A percentile compares a stretch with the other conserved stretches of the same genome.
Conservation (phyloP, 2,329 filamentous ascomycete genomes). For the Scedosporium minutisporum region DNA sequence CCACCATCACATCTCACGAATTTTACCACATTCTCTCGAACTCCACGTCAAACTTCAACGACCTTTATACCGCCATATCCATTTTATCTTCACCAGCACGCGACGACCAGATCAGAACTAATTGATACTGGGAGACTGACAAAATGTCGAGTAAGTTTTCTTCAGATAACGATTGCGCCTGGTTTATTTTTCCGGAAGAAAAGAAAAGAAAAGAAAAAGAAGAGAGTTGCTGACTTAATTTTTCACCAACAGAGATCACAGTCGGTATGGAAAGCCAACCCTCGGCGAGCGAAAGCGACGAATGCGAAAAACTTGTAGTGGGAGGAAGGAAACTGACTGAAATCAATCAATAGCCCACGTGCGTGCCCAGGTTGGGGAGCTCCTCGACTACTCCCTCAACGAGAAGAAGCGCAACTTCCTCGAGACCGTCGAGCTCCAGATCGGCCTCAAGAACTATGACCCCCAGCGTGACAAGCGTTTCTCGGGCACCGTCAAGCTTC, state of each 20-base stretch:
- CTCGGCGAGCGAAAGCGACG: background rate
- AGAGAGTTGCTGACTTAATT: background rate
- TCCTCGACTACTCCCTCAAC: constrained; percentile 88
- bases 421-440: constrained; percentile 85
- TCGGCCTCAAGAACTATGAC: constrained; percentile 98
- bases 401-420: constrained; percentile 98
- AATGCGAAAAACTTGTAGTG: background rate
- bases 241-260: constrained; percentile 50
- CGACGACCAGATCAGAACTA: constrained; percentile 9
- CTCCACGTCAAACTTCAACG: background rate
- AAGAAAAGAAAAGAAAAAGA: background rate
- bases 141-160: constrained; percentile 54
- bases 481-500: constrained; percentile 96
- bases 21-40: constrained; percentile 1
- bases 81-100: constrained; percentile 3
- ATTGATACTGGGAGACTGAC: constrained; percentile 72
- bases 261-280: constrained; percentile 39
- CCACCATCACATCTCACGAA: constrained; percentile 1
- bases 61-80: background rate
- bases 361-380: constrained; percentile 84
- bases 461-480: constrained; percentile 99
- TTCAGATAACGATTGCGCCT: background rate
- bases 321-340: background rate
- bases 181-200: background rate
- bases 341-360: constrained; percentile 58